Evolutionary conservation across 1,139 yeast genomes (phyloP).

Genomic region (Taphrina populina): DNA sequence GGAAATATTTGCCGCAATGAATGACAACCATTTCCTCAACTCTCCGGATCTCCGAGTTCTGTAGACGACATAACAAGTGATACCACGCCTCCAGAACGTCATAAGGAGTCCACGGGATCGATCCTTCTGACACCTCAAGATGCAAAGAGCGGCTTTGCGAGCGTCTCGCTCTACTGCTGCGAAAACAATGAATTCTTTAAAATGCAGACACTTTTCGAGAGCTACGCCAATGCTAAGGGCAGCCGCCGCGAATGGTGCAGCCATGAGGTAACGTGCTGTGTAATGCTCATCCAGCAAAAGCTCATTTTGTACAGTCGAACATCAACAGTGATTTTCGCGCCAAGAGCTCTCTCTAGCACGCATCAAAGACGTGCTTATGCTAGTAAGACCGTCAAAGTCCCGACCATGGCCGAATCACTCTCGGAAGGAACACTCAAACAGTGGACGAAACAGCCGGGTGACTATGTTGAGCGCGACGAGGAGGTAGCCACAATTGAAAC

Average conservation of each 20-base stretch:
- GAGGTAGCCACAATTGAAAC: slow-evolving; percentile 96
- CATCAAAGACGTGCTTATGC: slow-evolving; percentile 18
- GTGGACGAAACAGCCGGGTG: slow-evolving; percentile 75
- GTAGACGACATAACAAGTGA: no score
- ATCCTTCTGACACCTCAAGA: no score
- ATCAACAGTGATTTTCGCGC: no score
- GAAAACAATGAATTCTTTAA: slow-evolving; percentile 1
- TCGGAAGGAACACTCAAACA: slow-evolving; percentile 93
- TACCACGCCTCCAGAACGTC: no score
- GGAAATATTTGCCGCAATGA: no score
- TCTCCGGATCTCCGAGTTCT: no score
- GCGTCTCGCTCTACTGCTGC: slow-evolving; percentile 5
- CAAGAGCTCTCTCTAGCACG: no score
- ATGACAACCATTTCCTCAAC: no score
- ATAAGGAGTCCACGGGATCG: no score
- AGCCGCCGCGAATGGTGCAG: background rate
- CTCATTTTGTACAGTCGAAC: no score
- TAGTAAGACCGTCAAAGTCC: slow-evolving; percentile 62
- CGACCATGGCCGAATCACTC: slow-evolving; percentile 98
- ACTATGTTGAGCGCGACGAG: slow-evolving; percentile 82
- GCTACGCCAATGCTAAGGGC: background rate
- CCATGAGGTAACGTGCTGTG: background rate
- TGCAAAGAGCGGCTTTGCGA: slow-evolving; percentile 16
- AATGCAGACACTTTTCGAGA: slow-evolving; percentile 10
- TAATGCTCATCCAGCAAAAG: no score